phyloP scores from a whole-genome alignment of 2,329 filamentous ascomycete species.

The Claviceps purpurea region DNA sequence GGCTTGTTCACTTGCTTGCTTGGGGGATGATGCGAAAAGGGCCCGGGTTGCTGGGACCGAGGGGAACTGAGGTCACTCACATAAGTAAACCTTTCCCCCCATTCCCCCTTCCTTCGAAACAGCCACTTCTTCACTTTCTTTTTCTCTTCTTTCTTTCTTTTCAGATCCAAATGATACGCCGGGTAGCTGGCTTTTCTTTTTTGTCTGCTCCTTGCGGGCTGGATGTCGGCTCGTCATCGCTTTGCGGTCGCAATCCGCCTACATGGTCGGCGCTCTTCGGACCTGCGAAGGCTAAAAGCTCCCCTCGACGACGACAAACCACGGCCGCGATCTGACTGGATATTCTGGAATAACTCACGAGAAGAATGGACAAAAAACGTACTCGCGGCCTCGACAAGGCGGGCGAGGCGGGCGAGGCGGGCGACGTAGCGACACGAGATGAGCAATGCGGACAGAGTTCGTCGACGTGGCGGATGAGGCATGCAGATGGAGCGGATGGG shows the following conservation, averaged over 20 bases:
- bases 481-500: neutral
- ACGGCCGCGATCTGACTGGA: too few species aligned
- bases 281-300: too few species aligned
- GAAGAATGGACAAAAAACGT: too few species aligned
- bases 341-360: too few species aligned
- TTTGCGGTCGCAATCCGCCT: too few species aligned
- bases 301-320: too few species aligned
- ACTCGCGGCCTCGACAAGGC: too few species aligned
- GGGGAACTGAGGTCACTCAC: constrained; percentile 14
- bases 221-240: constrained; percentile 1
- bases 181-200: neutral
- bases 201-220: constrained; percentile 4
- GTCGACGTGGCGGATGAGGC: neutral
- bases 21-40: constrained; percentile 5
- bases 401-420: too few species aligned
- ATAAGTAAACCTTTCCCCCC: constrained; percentile 24
- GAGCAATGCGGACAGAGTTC: neutral
- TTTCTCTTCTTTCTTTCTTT: constrained; percentile 12
- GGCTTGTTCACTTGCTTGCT: constrained; percentile 3
- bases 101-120: constrained; percentile 14
- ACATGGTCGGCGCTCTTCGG: too few species aligned
- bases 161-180: constrained; percentile 9
- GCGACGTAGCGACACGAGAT: neutral
- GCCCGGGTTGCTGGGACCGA: constrained; percentile 6
- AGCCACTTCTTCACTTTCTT: constrained; percentile 12